A percentile compares a stretch with the other conserved stretches of the same genome.
These are phyloP conservation scores for Cyberlindnera japonica DNA, from an alignment of 805 yeast species.

Conservation along the genomic window DNA sequence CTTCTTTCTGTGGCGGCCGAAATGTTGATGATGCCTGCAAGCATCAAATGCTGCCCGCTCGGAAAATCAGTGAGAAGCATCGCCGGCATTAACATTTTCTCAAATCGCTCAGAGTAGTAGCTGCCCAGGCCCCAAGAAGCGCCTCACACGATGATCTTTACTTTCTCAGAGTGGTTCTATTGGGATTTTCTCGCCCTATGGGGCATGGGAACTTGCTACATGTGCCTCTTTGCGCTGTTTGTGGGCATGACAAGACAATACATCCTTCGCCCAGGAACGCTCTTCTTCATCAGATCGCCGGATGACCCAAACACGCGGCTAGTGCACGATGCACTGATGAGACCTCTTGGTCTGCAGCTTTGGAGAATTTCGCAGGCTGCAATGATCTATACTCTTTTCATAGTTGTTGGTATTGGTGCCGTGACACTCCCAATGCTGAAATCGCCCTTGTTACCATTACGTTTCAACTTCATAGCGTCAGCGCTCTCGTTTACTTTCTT, in stretches of 20 bases:
- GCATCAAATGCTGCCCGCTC: too few relatives aligned
- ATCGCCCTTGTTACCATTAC: constrained; percentile 21
- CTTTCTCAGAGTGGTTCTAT: not conserved
- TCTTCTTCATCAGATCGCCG: constrained; percentile 89
- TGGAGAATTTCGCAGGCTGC: constrained; percentile 71
- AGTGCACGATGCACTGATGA: constrained; percentile 79
- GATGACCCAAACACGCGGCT: constrained; percentile 89
- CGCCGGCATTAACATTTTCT: too few relatives aligned
- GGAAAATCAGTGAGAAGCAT: too few relatives aligned
- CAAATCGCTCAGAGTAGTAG: too few relatives aligned
- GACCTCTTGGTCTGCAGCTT: constrained; percentile 69
- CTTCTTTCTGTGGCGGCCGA: too few relatives aligned
- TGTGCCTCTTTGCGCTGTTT: constrained; percentile 82
- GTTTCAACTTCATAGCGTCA: constrained; percentile 1
- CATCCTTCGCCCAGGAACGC: constrained; percentile 81
- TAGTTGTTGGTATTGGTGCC: constrained; percentile 69
- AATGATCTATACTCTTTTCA: constrained; percentile 67
- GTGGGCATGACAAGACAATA: constrained; percentile 76
- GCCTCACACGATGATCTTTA: constrained; percentile 2
- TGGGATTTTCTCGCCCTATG: constrained; percentile 34
- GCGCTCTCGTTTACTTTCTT: not conserved
- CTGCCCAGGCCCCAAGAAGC: not conserved
- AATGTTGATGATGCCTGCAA: too few relatives aligned
- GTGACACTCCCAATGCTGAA: too few relatives aligned
- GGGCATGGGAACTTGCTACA: constrained; percentile 77